These are phyloP conservation scores for Penicillium glabrum DNA, from an alignment of 2,329 filamentous ascomycete genomes.

Conservation along the genomic window DNA sequence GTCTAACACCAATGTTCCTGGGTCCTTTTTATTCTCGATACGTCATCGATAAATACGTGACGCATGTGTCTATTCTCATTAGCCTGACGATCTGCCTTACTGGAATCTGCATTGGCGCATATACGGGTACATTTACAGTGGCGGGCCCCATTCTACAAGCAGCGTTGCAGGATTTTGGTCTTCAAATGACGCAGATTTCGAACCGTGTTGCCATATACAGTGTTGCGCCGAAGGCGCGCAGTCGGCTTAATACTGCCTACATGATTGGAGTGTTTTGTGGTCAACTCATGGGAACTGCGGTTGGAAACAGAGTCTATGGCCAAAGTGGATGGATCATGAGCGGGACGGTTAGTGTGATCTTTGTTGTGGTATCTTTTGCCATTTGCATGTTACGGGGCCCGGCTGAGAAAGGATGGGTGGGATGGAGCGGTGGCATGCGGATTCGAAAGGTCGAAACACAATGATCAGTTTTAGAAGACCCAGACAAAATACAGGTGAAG, in stretches of 20 bases:
- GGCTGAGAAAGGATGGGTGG: constrained; percentile 59
- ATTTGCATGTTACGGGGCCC: constrained; percentile 54
- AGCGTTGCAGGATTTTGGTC: constrained; percentile 67
- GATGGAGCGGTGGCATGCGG: constrained; percentile 60
- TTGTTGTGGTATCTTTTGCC: constrained; percentile 51
- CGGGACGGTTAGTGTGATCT: constrained; percentile 58
- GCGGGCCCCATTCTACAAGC: constrained; percentile 73
- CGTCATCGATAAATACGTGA: constrained; percentile 69
- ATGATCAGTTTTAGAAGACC: not conserved
- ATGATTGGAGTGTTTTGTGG: constrained; percentile 76
- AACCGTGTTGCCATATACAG: constrained; percentile 70
- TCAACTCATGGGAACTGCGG: constrained; percentile 69
- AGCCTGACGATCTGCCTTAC: constrained; percentile 60
- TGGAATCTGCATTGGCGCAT: constrained; percentile 68
- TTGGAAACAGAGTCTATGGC: constrained; percentile 59
- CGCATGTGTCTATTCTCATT: constrained; percentile 66
- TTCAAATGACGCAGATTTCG: constrained; percentile 68
- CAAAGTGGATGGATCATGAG: constrained; percentile 57
- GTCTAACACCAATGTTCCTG: constrained; percentile 66
- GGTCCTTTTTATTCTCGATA: constrained; percentile 69
- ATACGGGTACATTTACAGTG: constrained; percentile 63
- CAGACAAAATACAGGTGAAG: not conserved
- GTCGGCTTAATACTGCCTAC: constrained; percentile 77
- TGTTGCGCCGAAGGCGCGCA: constrained; percentile 69
- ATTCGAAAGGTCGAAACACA: constrained; percentile 29